A percentile compares a stretch with the other conserved stretches of the same genome.
Evolutionary conservation across 2,329 filamentous ascomycete genomes (phyloP).

Genomic region (Lachnellula suecica): DNA sequence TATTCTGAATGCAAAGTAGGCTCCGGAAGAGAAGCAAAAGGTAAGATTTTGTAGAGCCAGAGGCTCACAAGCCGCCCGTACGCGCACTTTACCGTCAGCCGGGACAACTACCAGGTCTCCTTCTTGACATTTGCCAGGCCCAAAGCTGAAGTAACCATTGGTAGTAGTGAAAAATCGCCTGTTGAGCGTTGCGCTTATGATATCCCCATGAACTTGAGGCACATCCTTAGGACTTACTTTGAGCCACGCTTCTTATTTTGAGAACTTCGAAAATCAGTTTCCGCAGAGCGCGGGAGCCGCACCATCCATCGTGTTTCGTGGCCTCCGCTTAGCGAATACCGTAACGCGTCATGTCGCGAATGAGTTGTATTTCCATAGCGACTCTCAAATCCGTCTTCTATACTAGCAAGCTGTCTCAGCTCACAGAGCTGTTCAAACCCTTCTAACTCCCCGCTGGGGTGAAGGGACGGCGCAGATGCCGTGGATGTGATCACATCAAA

Average conservation of each 20-base stretch:
- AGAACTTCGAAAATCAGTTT: neutral
- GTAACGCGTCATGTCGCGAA: neutral
- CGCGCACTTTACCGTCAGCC: neutral
- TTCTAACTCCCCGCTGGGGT: neutral
- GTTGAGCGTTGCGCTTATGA: neutral
- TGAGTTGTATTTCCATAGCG: neutral
- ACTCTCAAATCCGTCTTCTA: neutral
- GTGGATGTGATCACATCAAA: neutral
- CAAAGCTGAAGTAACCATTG: neutral
- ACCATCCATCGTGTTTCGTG: too few species aligned
- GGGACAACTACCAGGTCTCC: neutral
- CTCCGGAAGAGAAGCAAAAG: too few species aligned
- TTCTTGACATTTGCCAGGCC: neutral
- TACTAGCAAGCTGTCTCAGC: neutral
- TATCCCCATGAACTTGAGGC: rapidly evolving
- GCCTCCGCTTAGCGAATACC: neutral
- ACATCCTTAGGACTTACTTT: neutral
- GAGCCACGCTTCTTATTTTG: neutral
- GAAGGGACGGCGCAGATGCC: too few species aligned
- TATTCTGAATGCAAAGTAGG: too few species aligned
- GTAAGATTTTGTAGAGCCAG: too few species aligned
- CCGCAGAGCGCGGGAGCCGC: too few species aligned
- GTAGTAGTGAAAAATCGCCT: neutral
- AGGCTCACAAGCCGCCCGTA: too few species aligned
- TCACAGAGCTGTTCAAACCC: neutral